Percentiles rank a stretch among this genome's conserved stretches.
Conservation (phyloP, 192 early-diverging fungal species). For the Linnemannia exigua region DNA sequence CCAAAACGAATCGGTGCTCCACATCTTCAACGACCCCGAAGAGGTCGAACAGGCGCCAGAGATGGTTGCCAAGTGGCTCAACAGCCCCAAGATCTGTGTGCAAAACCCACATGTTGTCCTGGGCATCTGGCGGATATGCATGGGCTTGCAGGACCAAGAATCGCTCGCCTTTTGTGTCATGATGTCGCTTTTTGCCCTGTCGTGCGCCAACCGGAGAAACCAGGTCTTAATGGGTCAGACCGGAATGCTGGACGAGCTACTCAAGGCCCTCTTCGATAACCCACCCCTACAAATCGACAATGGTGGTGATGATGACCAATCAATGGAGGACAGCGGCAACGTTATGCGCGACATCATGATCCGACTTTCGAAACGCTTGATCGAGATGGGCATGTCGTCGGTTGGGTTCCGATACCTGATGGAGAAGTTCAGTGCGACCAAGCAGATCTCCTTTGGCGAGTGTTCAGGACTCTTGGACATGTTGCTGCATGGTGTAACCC, state of each 20-base stretch:
- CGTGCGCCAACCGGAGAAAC: constrained; percentile 65
- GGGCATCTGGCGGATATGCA: constrained; percentile 56
- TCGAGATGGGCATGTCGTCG: constrained; percentile 69
- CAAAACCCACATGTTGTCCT: constrained; percentile 45
- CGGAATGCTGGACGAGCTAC: constrained; percentile 60
- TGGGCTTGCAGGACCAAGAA: constrained; percentile 55
- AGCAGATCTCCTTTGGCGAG: constrained; percentile 56
- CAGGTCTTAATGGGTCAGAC: constrained; percentile 68
- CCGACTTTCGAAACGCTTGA: constrained; percentile 63
- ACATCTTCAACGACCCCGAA: constrained; percentile 56
- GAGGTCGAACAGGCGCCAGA: constrained; percentile 37
- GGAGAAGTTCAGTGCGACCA: constrained; percentile 59
- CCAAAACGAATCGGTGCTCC: constrained; percentile 60
- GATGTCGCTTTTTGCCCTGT: constrained; percentile 61
- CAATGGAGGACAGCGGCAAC: constrained; percentile 23
- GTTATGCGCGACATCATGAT: constrained; percentile 58
- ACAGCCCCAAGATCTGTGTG: constrained; percentile 45
- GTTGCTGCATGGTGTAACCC: constrained; percentile 64
- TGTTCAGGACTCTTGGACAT: constrained; percentile 64
- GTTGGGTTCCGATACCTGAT: constrained; percentile 71
- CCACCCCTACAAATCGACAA: constrained; percentile 17
- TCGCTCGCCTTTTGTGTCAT: constrained; percentile 50
- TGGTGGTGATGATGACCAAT: neutral
- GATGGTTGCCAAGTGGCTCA: constrained; percentile 49
- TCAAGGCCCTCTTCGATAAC: constrained; percentile 55